These are phyloP conservation scores for Fusarium decemcellulare DNA, from an alignment of 2,329 filamentous ascomycete species.

Conservation along the genomic window DNA sequence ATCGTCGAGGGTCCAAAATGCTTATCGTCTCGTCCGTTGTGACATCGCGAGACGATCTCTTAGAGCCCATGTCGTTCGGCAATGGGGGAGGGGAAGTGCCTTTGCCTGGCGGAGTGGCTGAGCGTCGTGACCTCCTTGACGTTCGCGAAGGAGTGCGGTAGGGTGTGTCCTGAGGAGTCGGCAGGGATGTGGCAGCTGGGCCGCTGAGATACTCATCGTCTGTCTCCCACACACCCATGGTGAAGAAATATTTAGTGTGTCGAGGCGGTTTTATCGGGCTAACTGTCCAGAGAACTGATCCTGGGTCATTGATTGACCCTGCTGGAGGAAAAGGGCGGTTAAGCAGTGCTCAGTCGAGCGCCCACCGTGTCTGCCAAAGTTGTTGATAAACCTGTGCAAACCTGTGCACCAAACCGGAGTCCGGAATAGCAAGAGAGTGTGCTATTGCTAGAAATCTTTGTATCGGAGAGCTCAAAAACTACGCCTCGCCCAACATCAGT, in stretches of 20 bases:
- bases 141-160: conserved; percentile 79
- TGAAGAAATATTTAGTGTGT: conserved; percentile 26
- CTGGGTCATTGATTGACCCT: conserved; percentile 2
- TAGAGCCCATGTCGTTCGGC: conserved; percentile 60
- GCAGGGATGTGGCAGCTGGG: conserved; percentile 71
- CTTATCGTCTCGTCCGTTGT: conserved; percentile 77
- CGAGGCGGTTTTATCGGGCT: neutral
- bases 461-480: conserved; percentile 17
- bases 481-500: conserved; percentile 18
- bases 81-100: conserved; percentile 72
- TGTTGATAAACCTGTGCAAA: conserved; percentile 25
- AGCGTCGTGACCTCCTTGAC: conserved; percentile 74
- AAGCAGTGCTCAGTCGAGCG: neutral
- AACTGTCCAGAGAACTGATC: neutral
- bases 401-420: conserved; percentile 35
- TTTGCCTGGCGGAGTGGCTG: conserved; percentile 72
- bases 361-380: conserved; percentile 1
- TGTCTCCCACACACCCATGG: conserved; percentile 73
- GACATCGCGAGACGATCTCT: conserved; percentile 71
- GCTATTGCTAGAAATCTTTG: conserved; percentile 10
- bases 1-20: conserved; percentile 89
- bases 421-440: conserved; percentile 16
- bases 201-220: conserved; percentile 72
- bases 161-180: conserved; percentile 79
- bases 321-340: neutral